Percentiles rank a stretch among this genome's conserved stretches.
Conservation (phyloP, 192 early-diverging fungal genomes). For the Backusella westeae region DNA sequence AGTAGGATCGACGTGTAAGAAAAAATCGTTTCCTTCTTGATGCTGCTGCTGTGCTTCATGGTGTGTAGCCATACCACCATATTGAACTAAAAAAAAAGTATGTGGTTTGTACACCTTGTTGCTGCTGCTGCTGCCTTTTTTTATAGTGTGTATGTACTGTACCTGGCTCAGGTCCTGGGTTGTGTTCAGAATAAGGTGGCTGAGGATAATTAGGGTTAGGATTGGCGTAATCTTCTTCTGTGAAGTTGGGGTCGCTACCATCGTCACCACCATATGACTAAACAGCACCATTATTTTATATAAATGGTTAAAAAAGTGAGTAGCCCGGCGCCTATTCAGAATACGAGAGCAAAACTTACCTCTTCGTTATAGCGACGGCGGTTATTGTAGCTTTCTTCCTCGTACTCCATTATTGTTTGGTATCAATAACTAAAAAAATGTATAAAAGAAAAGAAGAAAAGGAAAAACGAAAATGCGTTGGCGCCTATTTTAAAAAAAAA, state of each 20-base stretch:
- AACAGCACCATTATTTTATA: not conserved
- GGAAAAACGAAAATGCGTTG: not conserved
- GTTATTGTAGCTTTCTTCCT: not conserved
- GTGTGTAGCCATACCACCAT: slow-evolving; percentile 1
- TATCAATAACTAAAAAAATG: not conserved
- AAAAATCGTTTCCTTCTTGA: not conserved
- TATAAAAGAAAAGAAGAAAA: not conserved
- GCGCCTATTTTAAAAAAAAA: not conserved
- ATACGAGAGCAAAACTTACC: not conserved
- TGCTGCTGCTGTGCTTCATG: not conserved
- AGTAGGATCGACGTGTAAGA: slow-evolving; percentile 21
- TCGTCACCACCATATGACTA: slow-evolving; percentile 1
- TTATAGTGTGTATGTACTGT: not conserved
- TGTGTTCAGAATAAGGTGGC: slow-evolving; percentile 25
- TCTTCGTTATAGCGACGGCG: not conserved
- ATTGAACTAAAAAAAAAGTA: not conserved
- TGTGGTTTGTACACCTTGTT: not conserved
- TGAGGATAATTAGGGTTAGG: slow-evolving; percentile 27
- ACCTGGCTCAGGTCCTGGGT: slow-evolving; percentile 20
- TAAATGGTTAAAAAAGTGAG: not conserved
- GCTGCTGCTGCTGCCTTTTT: not conserved
- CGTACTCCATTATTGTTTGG: not conserved
- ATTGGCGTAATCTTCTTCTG: slow-evolving; percentile 2
- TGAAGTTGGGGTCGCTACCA: not conserved
- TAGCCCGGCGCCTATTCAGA: not conserved